These are phyloP conservation scores for Alternaria ventricosa DNA, from an alignment of 2,329 filamentous ascomycete species.

Conservation along the genomic window DNA sequence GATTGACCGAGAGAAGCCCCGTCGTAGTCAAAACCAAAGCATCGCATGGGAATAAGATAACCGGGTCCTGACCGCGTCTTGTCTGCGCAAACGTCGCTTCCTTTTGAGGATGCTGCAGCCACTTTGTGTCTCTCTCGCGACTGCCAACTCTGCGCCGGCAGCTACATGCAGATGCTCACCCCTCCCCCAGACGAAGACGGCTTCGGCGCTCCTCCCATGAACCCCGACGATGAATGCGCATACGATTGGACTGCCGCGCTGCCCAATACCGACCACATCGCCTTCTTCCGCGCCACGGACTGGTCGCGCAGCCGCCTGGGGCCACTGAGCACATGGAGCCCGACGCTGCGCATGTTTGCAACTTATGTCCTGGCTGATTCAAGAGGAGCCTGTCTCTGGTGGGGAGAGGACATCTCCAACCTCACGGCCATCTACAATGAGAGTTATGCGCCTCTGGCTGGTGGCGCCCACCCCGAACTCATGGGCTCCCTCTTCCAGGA, in stretches of 20 bases:
- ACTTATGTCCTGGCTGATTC: conserved; percentile 42
- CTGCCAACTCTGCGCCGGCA: background rate
- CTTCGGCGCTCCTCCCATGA: conserved; percentile 7
- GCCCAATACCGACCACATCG: conserved; percentile 40
- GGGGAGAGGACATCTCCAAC: conserved; percentile 34
- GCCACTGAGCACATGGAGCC: conserved; percentile 31
- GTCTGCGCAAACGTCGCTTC: background rate
- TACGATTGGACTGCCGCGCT: conserved; percentile 40
- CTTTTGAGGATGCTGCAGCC: conserved; percentile 4
- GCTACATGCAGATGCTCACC: conserved; percentile 17
- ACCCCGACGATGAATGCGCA: background rate
- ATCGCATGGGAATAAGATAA: conserved; percentile 1
- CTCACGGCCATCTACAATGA: conserved; percentile 46
- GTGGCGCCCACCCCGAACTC: conserved; percentile 35
- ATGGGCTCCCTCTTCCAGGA: conserved; percentile 41
- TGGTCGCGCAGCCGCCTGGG: conserved; percentile 38
- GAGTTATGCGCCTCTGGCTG: conserved; percentile 35
- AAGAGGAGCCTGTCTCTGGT: conserved; percentile 43
- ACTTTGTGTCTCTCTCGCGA: background rate
- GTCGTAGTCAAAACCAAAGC: background rate
- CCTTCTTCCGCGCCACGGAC: conserved; percentile 39
- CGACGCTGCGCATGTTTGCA: conserved; percentile 38
- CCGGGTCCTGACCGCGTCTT: background rate
- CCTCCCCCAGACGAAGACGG: conserved; percentile 21
- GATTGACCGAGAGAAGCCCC: conserved; percentile 11